Evolutionary conservation across 768 basidiomycete species (phyloP), one percentile per base, ranked within the genome.

Genomic region (Astraeus odoratus): DNA sequence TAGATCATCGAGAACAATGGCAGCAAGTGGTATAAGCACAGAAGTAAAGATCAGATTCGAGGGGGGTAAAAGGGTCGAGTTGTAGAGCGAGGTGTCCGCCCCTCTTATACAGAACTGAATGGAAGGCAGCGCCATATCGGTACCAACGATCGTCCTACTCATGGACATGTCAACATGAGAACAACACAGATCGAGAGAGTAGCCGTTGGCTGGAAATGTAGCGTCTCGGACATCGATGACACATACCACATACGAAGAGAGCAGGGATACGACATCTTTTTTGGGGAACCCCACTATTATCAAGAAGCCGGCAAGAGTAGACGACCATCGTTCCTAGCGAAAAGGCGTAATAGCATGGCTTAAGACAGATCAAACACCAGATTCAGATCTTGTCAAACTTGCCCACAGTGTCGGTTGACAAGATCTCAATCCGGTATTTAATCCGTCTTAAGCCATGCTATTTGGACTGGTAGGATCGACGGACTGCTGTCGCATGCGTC

Each of bases 221-320:
- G 55, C 58, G 26, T 50, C 47, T 58, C 49, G 52, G 42, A 34
- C 39, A 54, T 57, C 58, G n/a, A 63, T 61, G 54, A 58, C 51
- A 63, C 58, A 52, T 51, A 51, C 39, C 51, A 61, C 59, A 56
- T 59, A 59, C 52, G 61, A 47, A 42, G 16, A 31, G 60, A 49
- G 53, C 61, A 55, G n/a, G n/a, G n/a, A n/a, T n/a, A 54, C 43
- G 64, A 53, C 59, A 64, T 57, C 61, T 51, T 41, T 50, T 51
- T 52, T 44, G 50, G 45, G 41, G 15, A 48, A 22, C 25, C 10
- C 5, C 15, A 44, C 39, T 51, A 12, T 26, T 40, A 40, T 40
- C 39, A 16, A 8, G 39, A 12, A 16, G 23, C 19, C 37, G 37
- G n/a, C 39, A 15, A 19, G 9, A 12, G 26, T 23, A 25, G 13